Percentiles rank a stretch among this genome's conserved stretches.
Evolutionary conservation across 129 eudicot species (phyloP).

Genomic region (Ambrosia artemisiifolia): DNA sequence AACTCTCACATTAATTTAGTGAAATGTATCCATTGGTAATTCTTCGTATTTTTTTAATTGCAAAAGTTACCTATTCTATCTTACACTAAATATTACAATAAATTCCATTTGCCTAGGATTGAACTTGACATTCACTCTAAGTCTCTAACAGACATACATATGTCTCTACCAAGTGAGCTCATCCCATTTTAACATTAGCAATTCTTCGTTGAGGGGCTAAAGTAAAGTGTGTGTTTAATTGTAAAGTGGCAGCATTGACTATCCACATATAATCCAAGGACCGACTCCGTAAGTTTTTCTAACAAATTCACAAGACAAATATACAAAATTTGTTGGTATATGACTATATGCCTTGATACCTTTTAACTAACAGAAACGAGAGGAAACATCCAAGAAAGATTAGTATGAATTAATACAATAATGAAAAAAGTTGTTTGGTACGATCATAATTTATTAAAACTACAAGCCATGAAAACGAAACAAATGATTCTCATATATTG

Average conservation of each 20-base stretch:
- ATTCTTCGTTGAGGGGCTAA: neutral
- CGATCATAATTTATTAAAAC: neutral
- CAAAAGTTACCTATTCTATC: too few relatives aligned
- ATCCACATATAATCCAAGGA: neutral
- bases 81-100: too few relatives aligned
- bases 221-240: neutral
- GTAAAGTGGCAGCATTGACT: neutral
- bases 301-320: conserved; percentile 2
- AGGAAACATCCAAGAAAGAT: conserved; percentile 6
- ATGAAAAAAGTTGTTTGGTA: conserved; percentile 8
- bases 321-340: conserved; percentile 3
- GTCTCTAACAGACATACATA: too few relatives aligned
- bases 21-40: too few relatives aligned
- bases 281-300: neutral
- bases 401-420: neutral
- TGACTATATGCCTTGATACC: neutral
- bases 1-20: too few relatives aligned
- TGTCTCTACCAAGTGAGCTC: too few relatives aligned
- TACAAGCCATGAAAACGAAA: neutral
- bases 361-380: conserved; percentile 6
- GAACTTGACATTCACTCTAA: too few relatives aligned
- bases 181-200: too few relatives aligned
- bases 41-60: too few relatives aligned
- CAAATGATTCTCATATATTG: neutral
- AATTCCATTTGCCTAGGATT: too few relatives aligned